Conservation (phyloP, 2,329 filamentous ascomycete genomes). For the Ophiostoma piceae region DNA sequence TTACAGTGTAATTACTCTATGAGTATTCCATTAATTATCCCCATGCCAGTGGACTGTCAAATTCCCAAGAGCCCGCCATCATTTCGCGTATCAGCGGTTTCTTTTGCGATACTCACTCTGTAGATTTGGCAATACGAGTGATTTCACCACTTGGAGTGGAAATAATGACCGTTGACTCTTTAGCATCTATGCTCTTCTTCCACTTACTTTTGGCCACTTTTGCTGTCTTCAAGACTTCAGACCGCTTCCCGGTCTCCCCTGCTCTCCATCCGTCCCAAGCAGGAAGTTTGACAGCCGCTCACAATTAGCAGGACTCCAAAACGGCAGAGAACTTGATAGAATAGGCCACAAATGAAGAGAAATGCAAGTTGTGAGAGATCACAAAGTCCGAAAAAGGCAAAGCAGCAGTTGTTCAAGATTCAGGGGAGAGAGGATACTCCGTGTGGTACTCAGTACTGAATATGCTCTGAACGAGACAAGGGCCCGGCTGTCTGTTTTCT, state of each 20-base stretch:
- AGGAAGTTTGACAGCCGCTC: neutral
- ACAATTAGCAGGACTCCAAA: neutral
- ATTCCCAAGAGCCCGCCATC: neutral
- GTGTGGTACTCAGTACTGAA: neutral
- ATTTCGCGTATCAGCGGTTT: neutral
- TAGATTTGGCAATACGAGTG: neutral
- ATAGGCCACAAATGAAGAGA: neutral
- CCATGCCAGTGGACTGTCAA: neutral
- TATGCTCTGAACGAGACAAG: neutral
- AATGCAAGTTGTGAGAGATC: neutral
- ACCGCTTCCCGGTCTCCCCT: neutral
- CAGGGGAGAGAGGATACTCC: neutral
- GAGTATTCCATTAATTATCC: neutral
- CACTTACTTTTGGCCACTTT: neutral
- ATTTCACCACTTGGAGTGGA: neutral
- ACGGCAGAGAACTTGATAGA: neutral
- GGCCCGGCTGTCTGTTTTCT: conserved; percentile 15
- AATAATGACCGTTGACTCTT: neutral
- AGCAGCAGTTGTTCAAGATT: neutral
- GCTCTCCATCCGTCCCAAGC: neutral
- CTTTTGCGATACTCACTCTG: neutral
- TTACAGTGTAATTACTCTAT: neutral
- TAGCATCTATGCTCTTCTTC: neutral
- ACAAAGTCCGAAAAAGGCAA: conserved; percentile 6
- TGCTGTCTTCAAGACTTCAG: neutral